Evolutionary conservation across 257 asterid species (phyloP).

Genomic region (Apocynum venetum): DNA sequence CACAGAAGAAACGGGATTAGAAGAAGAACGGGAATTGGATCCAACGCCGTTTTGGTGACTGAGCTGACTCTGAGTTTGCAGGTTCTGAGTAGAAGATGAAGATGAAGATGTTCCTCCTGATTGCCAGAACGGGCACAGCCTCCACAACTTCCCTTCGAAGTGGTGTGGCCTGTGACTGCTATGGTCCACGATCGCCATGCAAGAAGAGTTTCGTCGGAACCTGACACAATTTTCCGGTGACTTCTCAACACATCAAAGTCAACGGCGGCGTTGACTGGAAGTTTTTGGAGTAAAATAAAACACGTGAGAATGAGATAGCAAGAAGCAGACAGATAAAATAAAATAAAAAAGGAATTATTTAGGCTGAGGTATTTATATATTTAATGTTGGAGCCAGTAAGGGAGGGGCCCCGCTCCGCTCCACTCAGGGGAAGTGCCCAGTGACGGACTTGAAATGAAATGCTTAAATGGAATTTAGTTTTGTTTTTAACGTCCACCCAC

Average conservation of each 20-base stretch:
- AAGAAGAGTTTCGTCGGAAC: slow-evolving; percentile 27
- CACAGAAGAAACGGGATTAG: slow-evolving; percentile 54
- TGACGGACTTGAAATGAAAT: slow-evolving; percentile 18
- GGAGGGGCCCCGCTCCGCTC: not conserved
- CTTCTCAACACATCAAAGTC: slow-evolving; percentile 6
- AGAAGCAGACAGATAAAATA: too few relatives aligned
- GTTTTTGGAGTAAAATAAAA: not conserved
- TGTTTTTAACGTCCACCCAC: slow-evolving; percentile 19
- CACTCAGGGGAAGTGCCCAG: not conserved
- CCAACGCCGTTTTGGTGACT: slow-evolving; percentile 46
- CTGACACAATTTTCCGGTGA: slow-evolving; percentile 13
- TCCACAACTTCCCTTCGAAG: slow-evolving; percentile 43
- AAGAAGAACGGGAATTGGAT: slow-evolving; percentile 19
- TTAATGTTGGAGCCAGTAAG: not conserved
- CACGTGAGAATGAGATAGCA: not conserved
- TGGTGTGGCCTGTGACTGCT: slow-evolving; percentile 28
- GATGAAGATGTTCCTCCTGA: slow-evolving; percentile 46
- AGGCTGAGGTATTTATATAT: not conserved
- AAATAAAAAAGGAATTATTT: not conserved
- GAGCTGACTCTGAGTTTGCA: slow-evolving; percentile 33
- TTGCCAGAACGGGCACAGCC: slow-evolving; percentile 68
- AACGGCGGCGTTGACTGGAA: slow-evolving; percentile 28
- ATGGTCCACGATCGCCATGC: slow-evolving; percentile 53
- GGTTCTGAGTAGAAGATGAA: slow-evolving; percentile 55
- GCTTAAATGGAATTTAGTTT: slow-evolving; percentile 7